A percentile compares a stretch with the other conserved stretches of the same genome.
These are phyloP conservation scores for Dactylellina sp. DNA, from an alignment of 2,329 filamentous ascomycete species.

Conservation along the genomic window DNA sequence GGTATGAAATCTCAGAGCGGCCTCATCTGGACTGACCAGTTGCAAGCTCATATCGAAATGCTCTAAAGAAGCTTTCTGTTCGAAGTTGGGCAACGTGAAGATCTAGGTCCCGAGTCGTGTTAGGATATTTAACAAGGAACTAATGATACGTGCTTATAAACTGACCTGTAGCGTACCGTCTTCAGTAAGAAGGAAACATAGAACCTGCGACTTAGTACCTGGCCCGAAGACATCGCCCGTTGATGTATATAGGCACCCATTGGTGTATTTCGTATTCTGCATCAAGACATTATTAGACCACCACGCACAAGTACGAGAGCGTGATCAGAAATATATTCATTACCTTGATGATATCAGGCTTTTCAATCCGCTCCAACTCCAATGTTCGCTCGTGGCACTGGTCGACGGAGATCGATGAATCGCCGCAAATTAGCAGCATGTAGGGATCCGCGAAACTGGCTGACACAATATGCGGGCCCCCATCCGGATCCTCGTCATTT, in stretches of 20 bases:
- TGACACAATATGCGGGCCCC: slow-evolving; percentile 80
- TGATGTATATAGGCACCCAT: slow-evolving; percentile 85
- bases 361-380: slow-evolving; percentile 81
- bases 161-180: slow-evolving; percentile 80
- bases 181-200: slow-evolving; percentile 79
- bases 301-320: not conserved
- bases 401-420: slow-evolving; percentile 81
- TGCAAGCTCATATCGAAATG: slow-evolving; percentile 56
- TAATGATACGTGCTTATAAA: not conserved
- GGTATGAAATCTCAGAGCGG: slow-evolving; percentile 63
- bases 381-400: slow-evolving; percentile 79
- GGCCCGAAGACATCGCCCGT: slow-evolving; percentile 68
- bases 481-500: slow-evolving; percentile 87
- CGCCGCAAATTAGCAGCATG: slow-evolving; percentile 83
- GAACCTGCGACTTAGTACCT: slow-evolving; percentile 61
- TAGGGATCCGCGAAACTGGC: slow-evolving; percentile 90
- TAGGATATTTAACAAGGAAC: not conserved
- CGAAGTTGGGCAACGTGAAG: slow-evolving; percentile 79
- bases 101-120: slow-evolving; percentile 69
- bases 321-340: not conserved
- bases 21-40: slow-evolving; percentile 48
- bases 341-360: slow-evolving; percentile 53
- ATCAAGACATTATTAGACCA: not conserved
- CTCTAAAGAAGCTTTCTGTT: slow-evolving; percentile 59
- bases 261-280: slow-evolving; percentile 78